A percentile compares a stretch with the other conserved stretches of the same genome.
These are phyloP conservation scores for Nepenthes mirabilis DNA, from an alignment of 148 eudicot genomes.

Conservation along the genomic window DNA sequence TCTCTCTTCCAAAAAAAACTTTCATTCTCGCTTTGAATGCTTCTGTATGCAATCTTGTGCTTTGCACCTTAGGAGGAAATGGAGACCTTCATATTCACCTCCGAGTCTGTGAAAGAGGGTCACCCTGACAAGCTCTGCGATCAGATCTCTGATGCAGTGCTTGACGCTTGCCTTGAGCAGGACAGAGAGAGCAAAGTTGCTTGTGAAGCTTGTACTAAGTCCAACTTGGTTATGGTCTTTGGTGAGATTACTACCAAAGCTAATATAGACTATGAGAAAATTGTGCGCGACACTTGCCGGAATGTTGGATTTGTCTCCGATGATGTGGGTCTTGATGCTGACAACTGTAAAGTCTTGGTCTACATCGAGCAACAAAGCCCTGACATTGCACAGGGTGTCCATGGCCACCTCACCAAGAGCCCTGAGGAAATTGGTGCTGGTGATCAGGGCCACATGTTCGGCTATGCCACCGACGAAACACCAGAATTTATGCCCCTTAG, in stretches of 20 bases:
- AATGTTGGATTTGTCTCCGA: conserved; percentile 15
- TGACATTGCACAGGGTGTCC: conserved; percentile 36
- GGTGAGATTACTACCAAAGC: conserved; percentile 32
- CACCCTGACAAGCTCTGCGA: conserved; percentile 48
- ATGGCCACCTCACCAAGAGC: conserved; percentile 28
- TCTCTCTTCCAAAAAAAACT: too few relatives aligned
- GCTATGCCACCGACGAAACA: conserved; percentile 46
- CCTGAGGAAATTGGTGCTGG: conserved; percentile 31
- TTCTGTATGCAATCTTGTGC: not conserved
- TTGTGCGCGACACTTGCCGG: conserved; percentile 17
- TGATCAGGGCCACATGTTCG: conserved; percentile 44
- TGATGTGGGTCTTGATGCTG: conserved; percentile 30
- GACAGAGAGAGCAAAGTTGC: conserved; percentile 44
- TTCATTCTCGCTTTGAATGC: not conserved
- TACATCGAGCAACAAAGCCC: conserved; percentile 42
- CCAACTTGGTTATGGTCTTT: conserved; percentile 30
- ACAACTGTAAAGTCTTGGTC: conserved; percentile 26
- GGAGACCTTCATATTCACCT: conserved; percentile 35
- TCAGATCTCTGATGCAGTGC: conserved; percentile 42
- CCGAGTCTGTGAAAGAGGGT: conserved; percentile 45
- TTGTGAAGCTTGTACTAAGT: conserved; percentile 37
- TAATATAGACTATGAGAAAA: conserved; percentile 24
- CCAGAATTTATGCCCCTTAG: conserved; percentile 38
- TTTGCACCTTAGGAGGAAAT: conserved; percentile 14
- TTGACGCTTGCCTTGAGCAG: conserved; percentile 36